Evolutionary conservation across 768 basidiomycete genomes (phyloP), one percentile per base, ranked within the genome.

Genomic region (Sarcomyxa edulis): DNA sequence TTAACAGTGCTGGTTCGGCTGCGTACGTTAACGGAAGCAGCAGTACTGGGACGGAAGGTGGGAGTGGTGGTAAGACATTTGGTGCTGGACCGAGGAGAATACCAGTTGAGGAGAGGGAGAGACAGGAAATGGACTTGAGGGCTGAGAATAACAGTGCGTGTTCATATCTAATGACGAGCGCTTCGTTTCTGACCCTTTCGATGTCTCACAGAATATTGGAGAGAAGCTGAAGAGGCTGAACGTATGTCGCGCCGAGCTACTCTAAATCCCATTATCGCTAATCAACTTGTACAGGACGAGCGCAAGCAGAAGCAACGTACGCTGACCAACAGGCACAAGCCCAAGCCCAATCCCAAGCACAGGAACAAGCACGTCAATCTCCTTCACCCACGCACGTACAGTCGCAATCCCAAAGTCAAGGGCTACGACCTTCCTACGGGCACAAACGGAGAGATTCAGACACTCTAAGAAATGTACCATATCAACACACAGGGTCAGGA

Each of bases 371-470:
- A 14, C 71, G 75, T 30, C 68, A 74, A 42, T 72, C 78, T 0
- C 79, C 79, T 3, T 80, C 81, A 5, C 71, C 47, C 62, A 32
- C 62, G 63, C 35, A 51, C 66, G n/a, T n/a, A n/a, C n/a, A n/a
- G n/a, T n/a, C n/a, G n/a, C n/a, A 43, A 58, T 64, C 3, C 63
- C 71, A 16, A 68, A 68, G 12, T 68, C 71, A 43, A 50, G 45
- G n/a, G n/a, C n/a, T n/a, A 27, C 56, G 26, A 50, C 55, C 23
- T 42, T 54, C 36, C 54, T 64, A 69, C 47, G 59, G 56, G 2
- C 86, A 89, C 53, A 71, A 66, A 48, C 77, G 86, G 35, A 74
- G 77, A 19, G 85, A 88, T 41, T 88, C 86, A 1, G 86, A 90
- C 45, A 88, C 86, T 0, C 61, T 87, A 20, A 82, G 81, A 31